Evolutionary conservation across 176 grass and related monocot species (phyloP).

Genomic region (Aechmea fasciata): DNA sequence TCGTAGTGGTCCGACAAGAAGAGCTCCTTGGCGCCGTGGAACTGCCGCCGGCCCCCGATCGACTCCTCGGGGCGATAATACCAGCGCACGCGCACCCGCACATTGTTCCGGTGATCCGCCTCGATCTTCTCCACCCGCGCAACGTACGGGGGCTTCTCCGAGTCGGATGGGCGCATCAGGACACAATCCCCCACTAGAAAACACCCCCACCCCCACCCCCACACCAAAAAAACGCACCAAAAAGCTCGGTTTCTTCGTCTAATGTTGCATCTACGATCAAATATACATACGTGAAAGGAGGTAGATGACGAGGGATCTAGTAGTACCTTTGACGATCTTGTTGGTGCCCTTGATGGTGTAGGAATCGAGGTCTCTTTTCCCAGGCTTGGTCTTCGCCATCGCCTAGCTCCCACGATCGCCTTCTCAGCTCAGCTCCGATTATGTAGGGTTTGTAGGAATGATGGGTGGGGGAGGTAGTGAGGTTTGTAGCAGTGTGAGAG

Average conservation of each 20-base stretch:
- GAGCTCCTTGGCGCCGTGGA: constrained; percentile 81
- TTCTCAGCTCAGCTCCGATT: too few relatives aligned
- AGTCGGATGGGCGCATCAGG: constrained; percentile 66
- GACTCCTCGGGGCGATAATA: constrained; percentile 91
- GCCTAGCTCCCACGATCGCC: background rate
- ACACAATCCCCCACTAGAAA: constrained; percentile 67
- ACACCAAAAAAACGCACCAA: background rate
- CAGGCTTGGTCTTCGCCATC: constrained; percentile 86
- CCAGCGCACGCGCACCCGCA: constrained; percentile 57
- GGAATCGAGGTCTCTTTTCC: constrained; percentile 60
- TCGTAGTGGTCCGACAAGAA: constrained; percentile 84
- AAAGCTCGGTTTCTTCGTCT: too few relatives aligned
- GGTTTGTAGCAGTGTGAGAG: too few relatives aligned
- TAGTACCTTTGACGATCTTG: constrained; percentile 67
- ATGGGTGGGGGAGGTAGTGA: too few relatives aligned
- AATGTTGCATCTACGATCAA: too few relatives aligned
- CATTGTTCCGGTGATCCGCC: constrained; percentile 61
- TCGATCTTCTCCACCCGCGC: constrained; percentile 70
- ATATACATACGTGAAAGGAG: too few relatives aligned
- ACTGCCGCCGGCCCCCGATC: constrained; percentile 60
- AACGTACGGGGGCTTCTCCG: constrained; percentile 71
- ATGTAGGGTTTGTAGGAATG: too few relatives aligned
- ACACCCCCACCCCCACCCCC: too few relatives aligned
- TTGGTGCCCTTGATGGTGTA: constrained; percentile 89
- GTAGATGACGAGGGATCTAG: background rate